Evolutionary conservation across 495 filamentous ascomycete species (phyloP).

Genomic region (Beverwykella pulmonaria): DNA sequence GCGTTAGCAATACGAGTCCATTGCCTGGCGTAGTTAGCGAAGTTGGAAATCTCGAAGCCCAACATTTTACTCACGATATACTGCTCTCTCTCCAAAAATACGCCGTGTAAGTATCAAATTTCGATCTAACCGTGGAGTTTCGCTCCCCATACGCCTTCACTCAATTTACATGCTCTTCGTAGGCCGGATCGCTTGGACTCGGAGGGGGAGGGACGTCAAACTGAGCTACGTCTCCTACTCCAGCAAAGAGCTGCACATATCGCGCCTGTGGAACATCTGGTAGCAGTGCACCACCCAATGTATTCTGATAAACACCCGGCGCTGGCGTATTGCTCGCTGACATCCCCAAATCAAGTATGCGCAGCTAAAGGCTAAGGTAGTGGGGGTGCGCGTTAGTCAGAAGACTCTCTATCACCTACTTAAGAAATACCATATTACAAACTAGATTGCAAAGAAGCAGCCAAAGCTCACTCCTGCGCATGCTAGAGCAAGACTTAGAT

Average conservation of each 20-base stretch:
- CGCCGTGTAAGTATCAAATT: constrained; percentile 15
- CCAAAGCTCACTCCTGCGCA: too few relatives aligned
- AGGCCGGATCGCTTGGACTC: not conserved
- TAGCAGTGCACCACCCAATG: constrained; percentile 38
- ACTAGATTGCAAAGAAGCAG: too few relatives aligned
- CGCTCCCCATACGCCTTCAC: constrained; percentile 11
- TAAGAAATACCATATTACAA: too few relatives aligned
- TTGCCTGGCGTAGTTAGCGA: constrained; percentile 4
- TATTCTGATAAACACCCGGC: constrained; percentile 43
- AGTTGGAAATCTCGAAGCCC: not conserved
- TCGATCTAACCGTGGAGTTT: constrained; percentile 17
- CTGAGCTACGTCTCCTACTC: constrained; percentile 37
- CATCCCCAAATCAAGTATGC: too few relatives aligned
- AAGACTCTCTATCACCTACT: too few relatives aligned
- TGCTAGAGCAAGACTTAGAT: too few relatives aligned
- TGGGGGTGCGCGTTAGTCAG: too few relatives aligned
- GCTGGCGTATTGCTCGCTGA: too few relatives aligned
- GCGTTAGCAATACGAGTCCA: constrained; percentile 47
- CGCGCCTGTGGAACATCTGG: constrained; percentile 45
- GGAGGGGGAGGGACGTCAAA: constrained; percentile 26
- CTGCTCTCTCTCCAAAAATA: constrained; percentile 21
- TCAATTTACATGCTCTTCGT: constrained; percentile 1
- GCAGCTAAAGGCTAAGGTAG: too few relatives aligned
- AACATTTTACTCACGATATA: constrained; percentile 34
- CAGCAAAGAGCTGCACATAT: constrained; percentile 40